Evolutionary conservation across 2,329 filamentous ascomycete genomes (phyloP), one percentile per base, ranked within the genome.

Genomic region (Penicillium polonicum): DNA sequence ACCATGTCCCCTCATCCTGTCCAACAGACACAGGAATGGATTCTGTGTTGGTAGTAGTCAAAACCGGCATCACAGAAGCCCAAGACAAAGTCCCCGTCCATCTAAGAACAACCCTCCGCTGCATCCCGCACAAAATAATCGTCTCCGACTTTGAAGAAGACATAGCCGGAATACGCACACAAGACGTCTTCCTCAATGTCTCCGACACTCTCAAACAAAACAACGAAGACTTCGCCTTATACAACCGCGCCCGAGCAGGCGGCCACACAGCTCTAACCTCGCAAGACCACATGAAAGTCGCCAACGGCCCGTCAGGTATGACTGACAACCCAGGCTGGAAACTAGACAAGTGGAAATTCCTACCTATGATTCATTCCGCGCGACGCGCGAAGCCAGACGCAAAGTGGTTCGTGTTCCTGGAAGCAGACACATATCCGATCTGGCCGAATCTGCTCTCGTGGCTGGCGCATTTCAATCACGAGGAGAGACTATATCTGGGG

Each of bases 31-130:
- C 76, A 7, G 78, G 76, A 15, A 72, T 80, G 33, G 75, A 82
- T 7, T 77, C 85, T 61, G 69, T 85, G 43, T 79, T 85, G 58
- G 78, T 86, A 15, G 72, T 85, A 5, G 71, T 87, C 45, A 81
- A 82, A 60, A 86, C 84, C 0, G 84, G 83, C 54, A 82, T 83
- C 17, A 83, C 82, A 8, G 83, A 86, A 65, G 77, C 82, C 9
- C 71, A 76, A 52, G 76, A 80, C 36, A 84, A 84, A 68, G 75
- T 86, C 0, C 82, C 83, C 0, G 71, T 78, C 0, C 83, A 85
- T 60, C 75, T 85, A 44, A 70, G 76, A 53, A 83, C 82, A 1
- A 83, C 82, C 0, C 76, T 86, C 25, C 75, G 76, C 60, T 86
- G 84, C 71, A 77, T 83, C 27, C 80, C 81, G 25, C 74, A 84